Percentiles rank a stretch among this genome's conserved stretches.
phyloP scores from a whole-genome alignment of 2,329 filamentous ascomycete species.

The Neurospora sp. region DNA sequence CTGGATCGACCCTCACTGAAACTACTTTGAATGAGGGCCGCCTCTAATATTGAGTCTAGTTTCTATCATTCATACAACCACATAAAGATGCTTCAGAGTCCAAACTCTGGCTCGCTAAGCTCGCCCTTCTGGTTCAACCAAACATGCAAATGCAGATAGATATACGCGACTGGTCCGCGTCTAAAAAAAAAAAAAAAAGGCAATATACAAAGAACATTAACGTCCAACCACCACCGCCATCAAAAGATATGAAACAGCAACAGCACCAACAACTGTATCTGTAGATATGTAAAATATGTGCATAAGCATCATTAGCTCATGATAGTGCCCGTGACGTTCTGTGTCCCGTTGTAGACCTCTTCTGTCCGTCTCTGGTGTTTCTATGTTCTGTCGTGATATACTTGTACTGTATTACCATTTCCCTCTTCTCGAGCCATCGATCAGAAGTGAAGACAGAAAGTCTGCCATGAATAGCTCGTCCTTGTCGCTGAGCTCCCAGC shows the following conservation, averaged over 20 bases:
- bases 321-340: background rate
- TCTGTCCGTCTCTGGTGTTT: background rate
- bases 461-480: conserved; percentile 37
- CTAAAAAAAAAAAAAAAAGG: background rate
- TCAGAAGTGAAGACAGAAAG: conserved; percentile 20
- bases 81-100: background rate
- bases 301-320: background rate
- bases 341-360: background rate
- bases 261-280: background rate
- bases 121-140: background rate
- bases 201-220: background rate
- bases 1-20: too few relatives aligned
- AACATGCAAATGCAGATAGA: background rate
- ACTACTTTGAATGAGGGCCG: too few relatives aligned
- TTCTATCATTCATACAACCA: background rate
- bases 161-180: background rate
- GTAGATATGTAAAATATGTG: background rate
- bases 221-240: background rate
- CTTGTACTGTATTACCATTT: background rate
- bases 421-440: background rate
- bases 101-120: background rate
- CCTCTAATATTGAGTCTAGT: background rate
- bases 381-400: background rate
- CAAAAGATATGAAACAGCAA: background rate
- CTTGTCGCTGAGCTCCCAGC: conserved; percentile 35